phyloP scores from a whole-genome alignment of 163 green algal genomes.

The Volvox carteri region DNA sequence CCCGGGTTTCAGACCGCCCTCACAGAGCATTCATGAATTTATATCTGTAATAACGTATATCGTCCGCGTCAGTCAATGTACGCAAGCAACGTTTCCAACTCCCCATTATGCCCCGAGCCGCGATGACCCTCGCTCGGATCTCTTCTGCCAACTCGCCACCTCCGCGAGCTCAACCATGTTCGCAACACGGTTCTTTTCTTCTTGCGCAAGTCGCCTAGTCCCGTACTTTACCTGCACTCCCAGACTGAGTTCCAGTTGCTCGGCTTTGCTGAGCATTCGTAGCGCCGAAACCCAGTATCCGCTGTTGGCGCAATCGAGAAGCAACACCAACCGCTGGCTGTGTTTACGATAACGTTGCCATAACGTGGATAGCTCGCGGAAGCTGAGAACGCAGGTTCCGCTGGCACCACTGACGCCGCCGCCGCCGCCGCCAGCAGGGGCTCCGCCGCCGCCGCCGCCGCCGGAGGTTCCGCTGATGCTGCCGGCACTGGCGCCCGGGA shows the following conservation, averaged over 20 bases:
- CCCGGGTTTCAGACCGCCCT: no score
- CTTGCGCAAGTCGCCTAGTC: no score
- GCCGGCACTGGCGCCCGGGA: background rate
- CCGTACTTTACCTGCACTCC: slow-evolving; percentile 42
- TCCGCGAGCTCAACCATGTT: no score
- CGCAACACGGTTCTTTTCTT: no score
- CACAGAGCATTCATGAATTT: no score
- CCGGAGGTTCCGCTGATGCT: background rate
- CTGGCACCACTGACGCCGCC: background rate
- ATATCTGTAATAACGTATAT: no score
- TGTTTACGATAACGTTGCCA: slow-evolving; percentile 52
- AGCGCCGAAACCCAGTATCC: slow-evolving; percentile 48
- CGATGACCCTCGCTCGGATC: no score
- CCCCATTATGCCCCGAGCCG: no score
- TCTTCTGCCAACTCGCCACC: no score
- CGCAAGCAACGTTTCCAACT: no score
- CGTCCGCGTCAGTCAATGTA: no score
- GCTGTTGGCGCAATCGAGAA: slow-evolving; percentile 51
- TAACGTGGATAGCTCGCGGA: slow-evolving; percentile 48
- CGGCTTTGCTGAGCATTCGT: slow-evolving; percentile 32
- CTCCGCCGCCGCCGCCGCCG: background rate
- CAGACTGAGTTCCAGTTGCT: slow-evolving; percentile 48
- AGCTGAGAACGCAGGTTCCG: slow-evolving; percentile 16
- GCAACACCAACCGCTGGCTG: slow-evolving; percentile 51
- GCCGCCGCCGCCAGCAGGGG: background rate